Evolutionary conservation across 2,329 filamentous ascomycete species (phyloP).

Genomic region (Calonectria honghensis): DNA sequence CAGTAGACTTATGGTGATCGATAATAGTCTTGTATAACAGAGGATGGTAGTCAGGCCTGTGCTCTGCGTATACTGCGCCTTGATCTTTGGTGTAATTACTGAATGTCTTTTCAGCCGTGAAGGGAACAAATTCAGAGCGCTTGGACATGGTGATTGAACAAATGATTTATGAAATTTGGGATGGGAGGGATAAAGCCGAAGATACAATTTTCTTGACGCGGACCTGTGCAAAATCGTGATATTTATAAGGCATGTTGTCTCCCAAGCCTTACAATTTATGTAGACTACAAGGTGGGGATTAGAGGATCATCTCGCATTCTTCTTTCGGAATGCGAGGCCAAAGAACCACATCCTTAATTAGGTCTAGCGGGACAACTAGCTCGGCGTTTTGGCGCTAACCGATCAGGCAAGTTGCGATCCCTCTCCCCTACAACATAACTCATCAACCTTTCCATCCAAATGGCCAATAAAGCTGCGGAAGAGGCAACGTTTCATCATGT

Average conservation of each 20-base stretch:
- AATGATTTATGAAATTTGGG: background rate
- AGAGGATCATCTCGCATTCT: slow-evolving; percentile 9
- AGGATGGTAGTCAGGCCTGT: slow-evolving; percentile 65
- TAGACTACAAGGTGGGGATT: background rate
- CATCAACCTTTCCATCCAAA: background rate
- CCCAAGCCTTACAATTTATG: background rate
- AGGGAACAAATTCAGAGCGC: background rate
- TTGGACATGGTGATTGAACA: background rate
- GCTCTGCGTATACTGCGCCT: slow-evolving; percentile 65
- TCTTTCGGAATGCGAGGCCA: background rate
- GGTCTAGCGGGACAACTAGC: background rate
- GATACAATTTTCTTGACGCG: too few relatives aligned
- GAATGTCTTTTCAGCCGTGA: slow-evolving; percentile 6
- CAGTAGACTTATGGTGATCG: slow-evolving; percentile 66
- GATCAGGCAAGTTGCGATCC: background rate
- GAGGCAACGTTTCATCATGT: background rate
- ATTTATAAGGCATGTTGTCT: background rate
- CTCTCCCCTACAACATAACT: background rate
- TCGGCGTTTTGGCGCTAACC: background rate
- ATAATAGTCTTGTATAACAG: slow-evolving; percentile 69
- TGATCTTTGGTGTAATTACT: slow-evolving; percentile 51
- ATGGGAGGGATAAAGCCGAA: too few relatives aligned
- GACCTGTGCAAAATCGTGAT: background rate
- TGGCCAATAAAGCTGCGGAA: background rate
- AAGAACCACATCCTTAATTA: background rate